Base-by-base conservation (phyloP, 108 stramenopile genomes). In the Parietichytrium sp. region DNA sequence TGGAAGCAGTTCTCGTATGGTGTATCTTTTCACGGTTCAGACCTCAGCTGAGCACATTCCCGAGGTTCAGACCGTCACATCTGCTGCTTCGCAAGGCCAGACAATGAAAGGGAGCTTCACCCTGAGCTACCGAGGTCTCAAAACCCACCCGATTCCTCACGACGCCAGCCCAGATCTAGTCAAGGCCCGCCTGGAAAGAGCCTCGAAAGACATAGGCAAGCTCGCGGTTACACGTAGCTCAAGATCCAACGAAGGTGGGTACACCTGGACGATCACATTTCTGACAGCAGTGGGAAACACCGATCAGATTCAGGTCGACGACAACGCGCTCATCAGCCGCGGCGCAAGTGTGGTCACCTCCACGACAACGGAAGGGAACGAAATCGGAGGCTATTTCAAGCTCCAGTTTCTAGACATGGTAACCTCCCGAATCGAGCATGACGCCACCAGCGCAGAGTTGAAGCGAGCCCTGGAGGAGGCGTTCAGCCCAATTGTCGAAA, bases 301-400 rank as follows among this genome's bases (percentile, higher is more conserved):
- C 15, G 79, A 51, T 36, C 85, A 81, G 25, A 53, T 86, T 27
- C 83, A 81, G 10, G 52, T 42, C 3, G 81, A 49, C 38, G 84
- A 84, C 48, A 54, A 53, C 20, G 55, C 77, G 16, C 85, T 94
- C 36, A 72, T 79, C 29, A 92, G 91, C 10, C 72, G 90, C 45
- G 92, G 88, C 4, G 89, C 93, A 25, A 26, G 26, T 15, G 82
- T 90, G 8, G 48, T 81, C 6, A 54, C 89, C 4, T 77, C 82
- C 12, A 92, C 92, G 30, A 13, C 87, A 2, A 49, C 31, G 50
- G 51, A 91, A 29, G 92, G 92, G 13, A 94, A 92, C 82, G 45
- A 81, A 1, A 83, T 93, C 25, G 92, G 90, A 52, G 93, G 93
- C 4, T 49, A 26, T 1, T 94, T 93, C 83, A 30, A 87, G 38